A percentile compares a stretch with the other conserved stretches of the same genome.
Conservation (phyloP, 345 rosid species). For the Anacardium occidentale region DNA sequence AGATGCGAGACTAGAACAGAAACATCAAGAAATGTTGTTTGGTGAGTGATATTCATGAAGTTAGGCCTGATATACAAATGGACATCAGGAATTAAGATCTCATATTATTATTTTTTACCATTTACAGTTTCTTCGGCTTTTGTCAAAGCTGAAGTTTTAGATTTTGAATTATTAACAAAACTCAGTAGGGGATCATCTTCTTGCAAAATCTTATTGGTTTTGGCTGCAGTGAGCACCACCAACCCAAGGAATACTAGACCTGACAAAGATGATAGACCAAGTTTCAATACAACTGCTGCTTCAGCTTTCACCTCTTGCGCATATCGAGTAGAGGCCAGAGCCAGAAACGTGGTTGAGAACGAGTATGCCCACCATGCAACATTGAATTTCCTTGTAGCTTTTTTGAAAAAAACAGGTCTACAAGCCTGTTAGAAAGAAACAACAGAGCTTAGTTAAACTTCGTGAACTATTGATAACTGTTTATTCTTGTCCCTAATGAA, state of each 20-base stretch:
- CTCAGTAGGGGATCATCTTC: conserved; percentile 34
- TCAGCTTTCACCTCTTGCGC: conserved; percentile 45
- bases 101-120: no score
- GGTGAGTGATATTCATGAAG: no score
- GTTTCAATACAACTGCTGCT: conserved; percentile 40
- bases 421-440: conserved; percentile 37
- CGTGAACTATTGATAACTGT: no score
- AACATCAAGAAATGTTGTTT: no score
- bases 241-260: conserved; percentile 48
- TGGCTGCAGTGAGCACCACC: conserved; percentile 49
- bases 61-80: no score
- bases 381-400: conserved; percentile 61
- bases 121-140: background rate
- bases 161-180: conserved; percentile 25
- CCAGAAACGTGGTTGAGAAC: conserved; percentile 50
- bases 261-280: conserved; percentile 42
- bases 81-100: no score
- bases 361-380: conserved; percentile 79
- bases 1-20: no score
- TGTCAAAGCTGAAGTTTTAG: conserved; percentile 1
- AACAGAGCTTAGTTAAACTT: background rate
- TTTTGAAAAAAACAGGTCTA: conserved; percentile 63
- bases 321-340: conserved; percentile 55
- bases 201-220: conserved; percentile 27
- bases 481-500: no score